These are phyloP conservation scores for Geranomyces michiganensis DNA, from an alignment of 192 early-diverging fungal species.

Conservation along the genomic window DNA sequence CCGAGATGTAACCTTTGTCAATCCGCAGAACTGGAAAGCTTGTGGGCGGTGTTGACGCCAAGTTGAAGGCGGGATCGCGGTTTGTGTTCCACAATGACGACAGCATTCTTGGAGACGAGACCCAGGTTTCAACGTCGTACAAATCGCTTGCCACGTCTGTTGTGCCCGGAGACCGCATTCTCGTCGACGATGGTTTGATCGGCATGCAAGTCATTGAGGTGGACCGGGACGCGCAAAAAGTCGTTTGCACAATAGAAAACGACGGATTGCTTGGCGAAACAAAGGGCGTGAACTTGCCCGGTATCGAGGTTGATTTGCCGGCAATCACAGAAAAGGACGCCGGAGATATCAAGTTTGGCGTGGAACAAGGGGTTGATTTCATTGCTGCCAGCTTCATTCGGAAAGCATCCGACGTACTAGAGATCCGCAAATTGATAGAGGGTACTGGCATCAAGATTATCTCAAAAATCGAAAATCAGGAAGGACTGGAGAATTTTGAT, in stretches of 20 bases:
- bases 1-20: not conserved
- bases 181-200: slow-evolving; percentile 60
- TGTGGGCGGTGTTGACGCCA: slow-evolving; percentile 46
- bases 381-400: slow-evolving; percentile 97
- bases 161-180: slow-evolving; percentile 48
- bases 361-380: slow-evolving; percentile 93
- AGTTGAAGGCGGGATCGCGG: slow-evolving; percentile 43
- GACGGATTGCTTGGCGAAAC: slow-evolving; percentile 85
- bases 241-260: slow-evolving; percentile 64
- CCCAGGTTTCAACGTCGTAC: slow-evolving; percentile 55
- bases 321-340: slow-evolving; percentile 96
- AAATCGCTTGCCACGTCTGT: slow-evolving; percentile 46
- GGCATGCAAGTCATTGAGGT: slow-evolving; percentile 48
- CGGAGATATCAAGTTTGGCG: slow-evolving; percentile 85
- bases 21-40: slow-evolving; percentile 55
- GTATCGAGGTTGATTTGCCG: slow-evolving; percentile 87
- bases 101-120: slow-evolving; percentile 50
- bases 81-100: slow-evolving; percentile 60
- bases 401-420: slow-evolving; percentile 83
- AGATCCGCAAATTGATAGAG: slow-evolving; percentile 82
- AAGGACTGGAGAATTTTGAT: slow-evolving; percentile 98
- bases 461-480: slow-evolving; percentile 96
- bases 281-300: slow-evolving; percentile 96
- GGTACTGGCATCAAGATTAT: slow-evolving; percentile 92
- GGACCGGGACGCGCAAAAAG: slow-evolving; percentile 35